Conservation (phyloP, 352 stramenopile genomes). For the Globisporangium sylvaticum region DNA sequence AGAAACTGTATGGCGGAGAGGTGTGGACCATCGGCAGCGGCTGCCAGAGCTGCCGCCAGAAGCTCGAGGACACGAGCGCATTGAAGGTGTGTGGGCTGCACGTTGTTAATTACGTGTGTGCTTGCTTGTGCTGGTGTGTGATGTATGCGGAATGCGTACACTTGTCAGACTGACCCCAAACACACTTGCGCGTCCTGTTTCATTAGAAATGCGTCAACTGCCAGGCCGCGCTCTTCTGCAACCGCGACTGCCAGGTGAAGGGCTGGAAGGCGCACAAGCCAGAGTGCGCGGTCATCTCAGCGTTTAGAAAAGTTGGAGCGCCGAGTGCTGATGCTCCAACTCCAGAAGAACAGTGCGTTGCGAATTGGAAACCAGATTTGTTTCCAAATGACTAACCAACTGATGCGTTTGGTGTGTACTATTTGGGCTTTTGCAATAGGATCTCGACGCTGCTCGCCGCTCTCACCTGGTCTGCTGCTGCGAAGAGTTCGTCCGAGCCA, state of each 20-base stretch:
- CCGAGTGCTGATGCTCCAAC: neutral
- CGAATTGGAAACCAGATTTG: too few species aligned
- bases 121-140: neutral
- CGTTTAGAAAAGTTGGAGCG: constrained; percentile 32
- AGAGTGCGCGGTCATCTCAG: constrained; percentile 56
- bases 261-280: constrained; percentile 55
- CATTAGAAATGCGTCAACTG: constrained; percentile 56
- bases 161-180: neutral
- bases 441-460: constrained; percentile 31
- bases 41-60: constrained; percentile 55
- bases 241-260: constrained; percentile 53
- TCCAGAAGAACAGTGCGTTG: constrained; percentile 7
- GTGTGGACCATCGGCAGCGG: constrained; percentile 65
- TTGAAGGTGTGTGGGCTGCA: constrained; percentile 34
- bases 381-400: too few species aligned
- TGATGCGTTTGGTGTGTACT: neutral
- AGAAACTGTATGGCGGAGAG: constrained; percentile 67
- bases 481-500: constrained; percentile 33
- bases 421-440: constrained; percentile 17
- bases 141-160: neutral
- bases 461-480: constrained; percentile 30
- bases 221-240: constrained; percentile 59
- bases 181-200: neutral
- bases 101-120: neutral
- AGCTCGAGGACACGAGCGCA: constrained; percentile 31